phyloP scores from a whole-genome alignment of 139 green algal species.

The Auxenochlorella protothecoides region DNA sequence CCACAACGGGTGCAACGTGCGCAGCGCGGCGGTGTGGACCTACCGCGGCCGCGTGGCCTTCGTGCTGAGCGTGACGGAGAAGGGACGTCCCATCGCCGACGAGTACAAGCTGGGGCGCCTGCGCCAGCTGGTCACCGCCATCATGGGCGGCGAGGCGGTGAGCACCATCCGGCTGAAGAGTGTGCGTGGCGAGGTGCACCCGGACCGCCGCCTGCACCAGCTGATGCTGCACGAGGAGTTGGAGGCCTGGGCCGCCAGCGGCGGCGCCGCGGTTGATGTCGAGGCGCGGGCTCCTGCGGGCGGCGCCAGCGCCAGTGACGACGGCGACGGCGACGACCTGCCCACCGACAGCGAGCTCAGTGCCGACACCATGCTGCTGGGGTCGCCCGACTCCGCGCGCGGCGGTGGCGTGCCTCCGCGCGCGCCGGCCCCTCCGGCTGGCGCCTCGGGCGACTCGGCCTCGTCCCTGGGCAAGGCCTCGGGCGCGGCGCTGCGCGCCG shows the following conservation, averaged over 20 bases:
- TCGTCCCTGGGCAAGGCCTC: too few relatives aligned
- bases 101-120: slow-evolving; percentile 46
- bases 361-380: too few relatives aligned
- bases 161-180: slow-evolving; percentile 32
- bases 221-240: slow-evolving; percentile 73
- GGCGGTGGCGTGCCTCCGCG: too few relatives aligned
- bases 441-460: too few relatives aligned
- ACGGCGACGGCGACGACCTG: neutral
- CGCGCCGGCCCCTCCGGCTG: too few relatives aligned
- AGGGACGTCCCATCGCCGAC: slow-evolving; percentile 46
- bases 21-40: slow-evolving; percentile 77
- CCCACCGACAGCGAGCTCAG: too few relatives aligned
- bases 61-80: slow-evolving; percentile 69
- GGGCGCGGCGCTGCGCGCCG: too few relatives aligned
- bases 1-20: slow-evolving; percentile 70
- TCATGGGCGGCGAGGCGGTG: slow-evolving; percentile 26
- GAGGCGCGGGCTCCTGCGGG: too few relatives aligned
- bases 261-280: too few relatives aligned
- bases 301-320: neutral
- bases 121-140: slow-evolving; percentile 39
- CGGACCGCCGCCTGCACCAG: slow-evolving; percentile 83
- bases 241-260: neutral
- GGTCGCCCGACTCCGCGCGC: too few relatives aligned
- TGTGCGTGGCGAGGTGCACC: slow-evolving; percentile 65
- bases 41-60: slow-evolving; percentile 63